Conservation (phyloP, 1,284 basidiomycete genomes). For the Thelephora terrestris region DNA sequence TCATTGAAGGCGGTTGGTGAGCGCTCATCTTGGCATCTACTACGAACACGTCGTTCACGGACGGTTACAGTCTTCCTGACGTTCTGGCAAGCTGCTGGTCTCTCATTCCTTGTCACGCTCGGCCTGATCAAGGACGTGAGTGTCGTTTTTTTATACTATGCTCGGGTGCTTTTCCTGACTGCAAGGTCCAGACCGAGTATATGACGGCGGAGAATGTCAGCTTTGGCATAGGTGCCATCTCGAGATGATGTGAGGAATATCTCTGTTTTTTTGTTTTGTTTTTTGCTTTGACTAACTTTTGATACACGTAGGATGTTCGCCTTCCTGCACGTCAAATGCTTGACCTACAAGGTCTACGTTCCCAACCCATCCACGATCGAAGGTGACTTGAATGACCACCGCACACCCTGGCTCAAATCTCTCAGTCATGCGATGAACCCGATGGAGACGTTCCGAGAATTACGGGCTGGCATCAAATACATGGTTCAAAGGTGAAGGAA, state of each 20-base stretch:
- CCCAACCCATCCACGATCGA: slow-evolving; percentile 9
- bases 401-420: slow-evolving; percentile 41
- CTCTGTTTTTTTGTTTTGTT: no score
- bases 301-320: slow-evolving; percentile 42
- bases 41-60: background rate
- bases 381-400: slow-evolving; percentile 13
- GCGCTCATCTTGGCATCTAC: slow-evolving; percentile 13
- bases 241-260: slow-evolving; percentile 58
- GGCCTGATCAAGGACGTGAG: slow-evolving; percentile 58
- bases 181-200: slow-evolving; percentile 38
- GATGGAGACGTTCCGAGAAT: slow-evolving; percentile 53
- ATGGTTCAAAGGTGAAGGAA: slow-evolving; percentile 39
- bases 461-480: slow-evolving; percentile 45
- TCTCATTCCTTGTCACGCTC: slow-evolving; percentile 51
- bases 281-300: slow-evolving; percentile 2
- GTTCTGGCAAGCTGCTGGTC: slow-evolving; percentile 67
- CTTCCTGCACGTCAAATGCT: slow-evolving; percentile 65
- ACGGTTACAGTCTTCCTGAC: slow-evolving; percentile 53
- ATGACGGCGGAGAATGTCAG: slow-evolving; percentile 71
- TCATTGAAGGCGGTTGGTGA: slow-evolving; percentile 63
- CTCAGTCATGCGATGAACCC: slow-evolving; percentile 59
- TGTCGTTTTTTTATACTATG: slow-evolving; percentile 4
- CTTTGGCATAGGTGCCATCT: slow-evolving; percentile 65
- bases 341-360: slow-evolving; percentile 59
- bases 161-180: background rate